Evolutionary conservation across 225 moss, liverwort and hornwort species (phyloP), one percentile per base, ranked within the genome.

Genomic region (Sphagnum contortum): DNA sequence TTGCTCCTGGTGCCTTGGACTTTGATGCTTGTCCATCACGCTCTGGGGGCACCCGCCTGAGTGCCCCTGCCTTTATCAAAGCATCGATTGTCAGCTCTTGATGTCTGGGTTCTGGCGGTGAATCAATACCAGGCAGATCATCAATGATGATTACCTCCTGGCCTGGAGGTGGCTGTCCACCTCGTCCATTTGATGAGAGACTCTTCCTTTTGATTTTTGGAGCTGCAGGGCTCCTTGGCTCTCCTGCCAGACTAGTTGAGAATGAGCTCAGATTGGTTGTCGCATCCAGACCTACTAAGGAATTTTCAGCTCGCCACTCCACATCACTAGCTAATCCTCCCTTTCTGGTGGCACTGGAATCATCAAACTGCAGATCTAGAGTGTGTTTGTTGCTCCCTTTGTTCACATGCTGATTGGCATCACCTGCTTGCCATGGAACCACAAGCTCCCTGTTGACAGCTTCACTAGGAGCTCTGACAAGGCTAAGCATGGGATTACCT

Each of bases 91-190:
- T 67, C 46, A 63, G 65, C 46, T 13, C 3, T 50, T 55, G 55
- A 48, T 71, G 66, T 49, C 49, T 65, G 60, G 66, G 61, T 63
- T 70, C 63, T 64, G 47, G 64, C 8, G 50, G 64, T 65, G 52
- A 65, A 2, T 44, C 44, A 11, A 4, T 46, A 2, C 70, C 66
- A 10, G 55, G 47, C 14, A 66, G 66, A 71, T 76, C 76, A 64
- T 71, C 71, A 50, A 71, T 63, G 48, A 76, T 67, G 9, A 71
- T 71, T 8, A 71, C 67, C 63, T 68, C 76, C 5, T 65, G 44
- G 8, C 64, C 52, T 6, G 44, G 64, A 10, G 64, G 44, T 65
- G 64, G 64, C 64, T 52, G 52, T 52, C 7, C 9, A 9, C 52
- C 6, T 52, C 52, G 7, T 5, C 52, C 52, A 52, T 6, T 5